phyloP scores from a whole-genome alignment of 2,329 filamentous ascomycete genomes.

The Arthrobotrys iridis region DNA sequence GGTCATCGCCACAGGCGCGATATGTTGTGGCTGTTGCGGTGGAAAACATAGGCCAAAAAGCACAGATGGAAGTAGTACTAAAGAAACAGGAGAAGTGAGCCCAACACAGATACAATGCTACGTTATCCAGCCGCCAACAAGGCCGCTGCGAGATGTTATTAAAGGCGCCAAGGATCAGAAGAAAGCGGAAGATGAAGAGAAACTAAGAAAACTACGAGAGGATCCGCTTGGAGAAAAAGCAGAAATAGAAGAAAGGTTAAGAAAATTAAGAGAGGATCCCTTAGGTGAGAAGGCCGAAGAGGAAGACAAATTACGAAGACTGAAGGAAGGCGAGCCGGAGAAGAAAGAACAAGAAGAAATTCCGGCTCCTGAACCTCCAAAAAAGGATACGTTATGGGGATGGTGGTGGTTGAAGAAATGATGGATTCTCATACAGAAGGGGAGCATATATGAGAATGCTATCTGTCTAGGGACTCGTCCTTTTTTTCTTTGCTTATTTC shows the following conservation, averaged over 20 bases:
- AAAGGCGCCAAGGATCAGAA: not conserved
- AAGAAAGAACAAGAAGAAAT: not conserved
- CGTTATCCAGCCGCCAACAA: not conserved
- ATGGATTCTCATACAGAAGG: too few species aligned
- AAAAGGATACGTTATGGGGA: not conserved
- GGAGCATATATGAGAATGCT: not conserved
- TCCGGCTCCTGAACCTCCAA: not conserved
- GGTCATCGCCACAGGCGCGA: not conserved
- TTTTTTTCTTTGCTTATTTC: not conserved
- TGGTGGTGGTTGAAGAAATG: not conserved
- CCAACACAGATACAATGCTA: not conserved
- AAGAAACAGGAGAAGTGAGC: not conserved
- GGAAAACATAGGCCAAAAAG: not conserved
- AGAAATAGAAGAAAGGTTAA: constrained; percentile 5
- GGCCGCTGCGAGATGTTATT: not conserved
- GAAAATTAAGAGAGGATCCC: not conserved
- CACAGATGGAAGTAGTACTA: not conserved
- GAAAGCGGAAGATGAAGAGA: not conserved
- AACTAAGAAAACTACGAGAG: not conserved
- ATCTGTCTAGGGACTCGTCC: not conserved
- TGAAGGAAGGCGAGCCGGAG: not conserved
- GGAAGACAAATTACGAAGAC: not conserved
- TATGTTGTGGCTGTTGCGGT: constrained; percentile 3
- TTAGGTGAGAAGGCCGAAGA: constrained; percentile 4
- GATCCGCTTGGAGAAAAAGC: constrained; percentile 2